Base-by-base conservation (phyloP, 108 stramenopile species). In the Stephanodiscus triporus region DNA sequence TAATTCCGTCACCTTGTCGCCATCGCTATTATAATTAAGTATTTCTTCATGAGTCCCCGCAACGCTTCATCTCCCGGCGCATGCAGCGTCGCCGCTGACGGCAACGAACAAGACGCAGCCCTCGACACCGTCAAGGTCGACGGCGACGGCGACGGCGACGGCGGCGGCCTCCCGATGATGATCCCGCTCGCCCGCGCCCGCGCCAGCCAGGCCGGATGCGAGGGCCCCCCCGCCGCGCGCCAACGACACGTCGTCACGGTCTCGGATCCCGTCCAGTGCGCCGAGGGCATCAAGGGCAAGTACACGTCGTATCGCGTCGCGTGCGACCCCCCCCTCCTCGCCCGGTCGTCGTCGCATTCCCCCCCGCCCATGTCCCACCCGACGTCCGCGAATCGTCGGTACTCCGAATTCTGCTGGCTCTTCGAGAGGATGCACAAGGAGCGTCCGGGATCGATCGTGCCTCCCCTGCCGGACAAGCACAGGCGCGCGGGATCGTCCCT, bases 351-450 rank as follows among this genome's bases (percentile, higher is more conserved):
- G 27, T 17, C 16, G 19, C 2, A 34, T 17, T 34, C 58, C 34
- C 1, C 30, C 8, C 36, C 19, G 1, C 66, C 73, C 24, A 36
- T 73, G 9, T 54, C 67, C 22, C 67, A 73, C 2, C 55, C 80
- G 22, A 89, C 87, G 24, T 56, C 75, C 16, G 77, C 85, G 10
- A 81, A 87, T 36, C 87, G 93, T n/a, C 93, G 97, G 0, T 97
- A 96, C 79, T 84, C 82, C 55, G 95, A 97, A 78, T 98, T 98
- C 73, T 78, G 80, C 30, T 96, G 96, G 96, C 81, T 98, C 26
- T 84, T 79, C 54, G 68, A 91, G 13, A 83, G 81, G 13, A 80
- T 98, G 16, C 76, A 71, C 61, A 82, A 83, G 59, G 93, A 94
- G 76, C 81, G 84, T 27, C 96, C 97, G 0, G 97, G 97, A 9